Evolutionary conservation across 768 basidiomycete genomes (phyloP), one percentile per base, ranked within the genome.

Genomic region (Sporobolomyces phaffii): DNA sequence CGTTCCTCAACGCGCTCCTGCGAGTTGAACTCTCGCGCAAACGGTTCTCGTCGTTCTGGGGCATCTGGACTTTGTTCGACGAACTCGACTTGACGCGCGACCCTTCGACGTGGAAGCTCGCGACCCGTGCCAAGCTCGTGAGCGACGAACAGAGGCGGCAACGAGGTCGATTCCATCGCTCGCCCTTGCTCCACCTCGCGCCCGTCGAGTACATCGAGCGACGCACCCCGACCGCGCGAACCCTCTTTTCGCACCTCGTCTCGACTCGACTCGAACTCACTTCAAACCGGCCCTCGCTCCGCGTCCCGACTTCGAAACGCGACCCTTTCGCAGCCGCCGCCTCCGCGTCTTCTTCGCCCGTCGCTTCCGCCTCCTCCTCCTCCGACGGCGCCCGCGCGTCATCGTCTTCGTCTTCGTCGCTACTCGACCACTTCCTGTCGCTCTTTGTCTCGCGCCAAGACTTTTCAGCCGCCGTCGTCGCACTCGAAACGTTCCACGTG

Each of bases 21-120:
- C 68, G 68, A 36, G 34, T 53, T 47, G 68, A 69, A 28, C 48
- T 64, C 20, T 3, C 6, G 22, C 62, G 68, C 3, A 44, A 40
- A 22, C 62, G 62, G 11, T 61, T 49, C 40, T 50, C 62, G 1
- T 69, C 68, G 24, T 69, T 69, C 48, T 69, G 68, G 68, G 68
- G 68, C 4, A 34, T 69, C 22, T 69, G 68, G 68, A 34, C 20
- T 8, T 24, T 43, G 20, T 64, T 60, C 47, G 67, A 58, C 31
- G 33, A 45, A 8, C 24, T 20, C 17, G 20, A 45, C 7, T 17
- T 60, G 62, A 29, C n/a, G 17, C 51, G 59, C 3, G 49, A 28
- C 41, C 29, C 3, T 5, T 6, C 36, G 8, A 33, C 62, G 3
- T 64, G 62, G 60, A n/a, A 28, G 6, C 43, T 63, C 33, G 66